These are phyloP conservation scores for Diaporthe amygdali DNA, from an alignment of 2,329 filamentous ascomycete species.

Conservation along the genomic window DNA sequence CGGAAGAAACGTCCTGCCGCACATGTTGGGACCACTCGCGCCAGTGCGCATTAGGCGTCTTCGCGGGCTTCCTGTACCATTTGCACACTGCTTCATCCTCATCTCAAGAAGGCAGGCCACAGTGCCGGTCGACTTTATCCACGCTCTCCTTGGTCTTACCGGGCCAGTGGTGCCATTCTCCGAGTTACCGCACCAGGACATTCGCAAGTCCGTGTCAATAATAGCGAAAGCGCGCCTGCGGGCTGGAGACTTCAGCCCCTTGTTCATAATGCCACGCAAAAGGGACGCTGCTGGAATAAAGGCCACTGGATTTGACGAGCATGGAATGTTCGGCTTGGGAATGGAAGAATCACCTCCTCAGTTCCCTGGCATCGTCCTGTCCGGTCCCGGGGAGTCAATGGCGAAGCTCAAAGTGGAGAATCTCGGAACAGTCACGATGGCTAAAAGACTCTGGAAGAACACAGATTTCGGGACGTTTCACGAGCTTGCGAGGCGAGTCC, in stretches of 20 bases:
- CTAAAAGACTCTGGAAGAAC: background rate
- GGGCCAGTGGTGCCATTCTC: background rate
- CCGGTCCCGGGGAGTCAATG: background rate
- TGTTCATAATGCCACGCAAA: slow-evolving; percentile 23
- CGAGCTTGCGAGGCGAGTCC: background rate
- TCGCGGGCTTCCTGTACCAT: background rate
- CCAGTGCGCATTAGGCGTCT: background rate
- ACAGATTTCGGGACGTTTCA: background rate
- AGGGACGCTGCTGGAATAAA: background rate
- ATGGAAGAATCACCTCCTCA: background rate
- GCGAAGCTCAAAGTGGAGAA: background rate
- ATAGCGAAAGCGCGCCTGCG: slow-evolving; percentile 23
- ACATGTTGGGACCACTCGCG: background rate
- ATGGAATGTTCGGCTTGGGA: background rate
- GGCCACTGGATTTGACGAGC: background rate
- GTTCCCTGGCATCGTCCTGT: background rate
- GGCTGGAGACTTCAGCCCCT: slow-evolving; percentile 27
- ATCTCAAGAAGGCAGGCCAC: slow-evolving; percentile 8
- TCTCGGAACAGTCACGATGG: background rate
- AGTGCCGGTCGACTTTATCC: slow-evolving; percentile 13
- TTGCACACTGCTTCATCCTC: slow-evolving; percentile 10
- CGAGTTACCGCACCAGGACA: slow-evolving; percentile 10
- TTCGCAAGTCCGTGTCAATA: slow-evolving; percentile 13
- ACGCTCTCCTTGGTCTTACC: slow-evolving; percentile 19
- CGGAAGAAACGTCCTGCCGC: background rate